Percentiles rank a stretch among this genome's conserved stretches.
These are phyloP conservation scores for Trapa incisa DNA, from an alignment of 345 rosid species.

Conservation along the genomic window DNA sequence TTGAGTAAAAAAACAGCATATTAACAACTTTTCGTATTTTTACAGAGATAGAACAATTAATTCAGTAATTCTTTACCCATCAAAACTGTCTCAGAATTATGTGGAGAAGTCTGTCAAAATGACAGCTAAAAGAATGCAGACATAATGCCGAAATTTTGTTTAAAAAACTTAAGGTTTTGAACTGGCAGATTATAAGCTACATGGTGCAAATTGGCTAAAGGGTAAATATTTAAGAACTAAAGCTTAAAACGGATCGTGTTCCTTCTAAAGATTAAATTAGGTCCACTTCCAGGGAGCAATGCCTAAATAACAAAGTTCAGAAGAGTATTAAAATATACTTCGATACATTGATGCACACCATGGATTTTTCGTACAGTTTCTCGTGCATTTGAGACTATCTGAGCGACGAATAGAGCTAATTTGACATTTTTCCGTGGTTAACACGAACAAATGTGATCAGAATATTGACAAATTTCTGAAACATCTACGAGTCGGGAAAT, in stretches of 20 bases:
- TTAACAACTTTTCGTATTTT: not conserved
- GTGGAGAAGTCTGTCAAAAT: not conserved
- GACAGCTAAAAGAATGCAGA: not conserved
- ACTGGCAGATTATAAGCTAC: not conserved
- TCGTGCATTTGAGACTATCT: constrained; percentile 4
- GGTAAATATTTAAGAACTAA: not conserved
- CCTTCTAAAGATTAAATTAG: not conserved
- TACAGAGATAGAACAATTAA: not conserved
- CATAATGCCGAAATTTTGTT: not conserved
- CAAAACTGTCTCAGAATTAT: no score
- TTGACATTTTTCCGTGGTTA: not conserved
- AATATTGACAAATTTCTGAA: not conserved
- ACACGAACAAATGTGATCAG: not conserved
- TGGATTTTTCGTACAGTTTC: not conserved
- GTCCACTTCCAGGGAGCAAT: no score
- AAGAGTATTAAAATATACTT: not conserved
- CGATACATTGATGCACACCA: not conserved
- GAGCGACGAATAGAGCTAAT: constrained; percentile 13
- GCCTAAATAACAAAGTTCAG: not conserved
- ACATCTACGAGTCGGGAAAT: not conserved
- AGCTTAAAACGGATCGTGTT: not conserved
- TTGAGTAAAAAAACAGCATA: not conserved
- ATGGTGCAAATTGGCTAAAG: not conserved
- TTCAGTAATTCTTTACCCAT: not conserved
- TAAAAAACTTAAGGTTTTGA: not conserved